Conservation (phyloP, 208 protist genomes). For the Strigomonas oncopelti region DNA sequence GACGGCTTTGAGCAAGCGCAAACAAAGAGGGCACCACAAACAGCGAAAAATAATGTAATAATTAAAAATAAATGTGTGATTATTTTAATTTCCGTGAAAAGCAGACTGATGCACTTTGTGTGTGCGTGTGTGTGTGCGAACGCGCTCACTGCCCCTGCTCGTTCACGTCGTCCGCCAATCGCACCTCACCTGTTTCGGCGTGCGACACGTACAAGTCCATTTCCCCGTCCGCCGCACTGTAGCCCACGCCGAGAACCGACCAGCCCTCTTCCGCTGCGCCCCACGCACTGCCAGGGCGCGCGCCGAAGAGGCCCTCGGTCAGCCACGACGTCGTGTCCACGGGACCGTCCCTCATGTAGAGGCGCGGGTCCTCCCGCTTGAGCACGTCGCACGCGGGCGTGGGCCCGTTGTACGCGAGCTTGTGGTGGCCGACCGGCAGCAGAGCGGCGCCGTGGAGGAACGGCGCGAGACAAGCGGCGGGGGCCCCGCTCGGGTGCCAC, state of each 20-base stretch:
- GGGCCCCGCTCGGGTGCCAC: conserved; percentile 73
- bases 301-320: conserved; percentile 68
- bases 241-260: conserved; percentile 59
- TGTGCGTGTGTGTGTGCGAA: too few species aligned
- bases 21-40: too few species aligned
- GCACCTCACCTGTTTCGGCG: conserved; percentile 18
- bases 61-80: too few species aligned
- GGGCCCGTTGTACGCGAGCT: conserved; percentile 77
- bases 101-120: too few species aligned
- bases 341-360: conserved; percentile 54
- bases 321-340: conserved; percentile 61
- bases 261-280: neutral
- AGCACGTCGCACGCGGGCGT: conserved; percentile 38
- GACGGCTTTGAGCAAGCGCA: too few species aligned
- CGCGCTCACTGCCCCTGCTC: too few species aligned
- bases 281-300: conserved; percentile 41
- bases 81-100: too few species aligned
- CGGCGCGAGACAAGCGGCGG: conserved; percentile 67
- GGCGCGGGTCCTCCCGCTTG: conserved; percentile 39
- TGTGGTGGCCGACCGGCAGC: conserved; percentile 47
- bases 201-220: conserved; percentile 69
- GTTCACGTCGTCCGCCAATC: conserved; percentile 29
- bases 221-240: conserved; percentile 36
- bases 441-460: conserved; percentile 48
- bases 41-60: too few species aligned